These are phyloP conservation scores for Talaromyces sp. DNA, from an alignment of 2,329 filamentous ascomycete species.

Conservation along the genomic window DNA sequence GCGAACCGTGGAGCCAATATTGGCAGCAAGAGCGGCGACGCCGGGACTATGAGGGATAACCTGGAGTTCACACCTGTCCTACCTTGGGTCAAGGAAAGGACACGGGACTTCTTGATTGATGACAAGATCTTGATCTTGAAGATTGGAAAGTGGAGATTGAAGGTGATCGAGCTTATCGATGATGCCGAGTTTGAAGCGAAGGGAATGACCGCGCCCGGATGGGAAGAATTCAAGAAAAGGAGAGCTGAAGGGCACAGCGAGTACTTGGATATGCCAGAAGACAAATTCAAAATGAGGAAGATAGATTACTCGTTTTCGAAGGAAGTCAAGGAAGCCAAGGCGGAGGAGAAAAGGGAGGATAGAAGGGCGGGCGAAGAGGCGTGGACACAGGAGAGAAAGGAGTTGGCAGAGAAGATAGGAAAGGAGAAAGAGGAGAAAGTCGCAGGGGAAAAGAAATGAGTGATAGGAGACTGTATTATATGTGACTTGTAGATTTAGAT, in stretches of 20 bases:
- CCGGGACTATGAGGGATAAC: slow-evolving; percentile 36
- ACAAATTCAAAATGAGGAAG: background rate
- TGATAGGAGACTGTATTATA: background rate
- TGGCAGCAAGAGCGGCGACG: slow-evolving; percentile 35
- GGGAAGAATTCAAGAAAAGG: slow-evolving; percentile 33
- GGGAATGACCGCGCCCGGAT: slow-evolving; percentile 46
- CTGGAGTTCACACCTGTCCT: slow-evolving; percentile 49
- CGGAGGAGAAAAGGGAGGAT: background rate
- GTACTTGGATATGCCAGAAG: background rate
- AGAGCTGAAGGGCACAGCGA: slow-evolving; percentile 7
- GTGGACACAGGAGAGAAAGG: too few species aligned
- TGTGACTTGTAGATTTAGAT: background rate
- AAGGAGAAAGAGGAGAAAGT: background rate
- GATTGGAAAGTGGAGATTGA: slow-evolving; percentile 57
- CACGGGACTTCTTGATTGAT: slow-evolving; percentile 46
- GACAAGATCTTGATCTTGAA: slow-evolving; percentile 50
- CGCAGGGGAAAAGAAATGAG: background rate
- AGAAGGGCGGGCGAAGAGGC: too few species aligned
- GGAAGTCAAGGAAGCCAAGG: too few species aligned
- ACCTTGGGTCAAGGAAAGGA: slow-evolving; percentile 36
- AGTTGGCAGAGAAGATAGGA: too few species aligned
- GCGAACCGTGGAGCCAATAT: slow-evolving; percentile 48
- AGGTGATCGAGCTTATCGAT: slow-evolving; percentile 50
- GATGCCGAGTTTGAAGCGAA: slow-evolving; percentile 48
- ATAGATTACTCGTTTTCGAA: background rate